phyloP scores from a whole-genome alignment of 2,329 filamentous ascomycete genomes.

The Samsoniella hepiali region DNA sequence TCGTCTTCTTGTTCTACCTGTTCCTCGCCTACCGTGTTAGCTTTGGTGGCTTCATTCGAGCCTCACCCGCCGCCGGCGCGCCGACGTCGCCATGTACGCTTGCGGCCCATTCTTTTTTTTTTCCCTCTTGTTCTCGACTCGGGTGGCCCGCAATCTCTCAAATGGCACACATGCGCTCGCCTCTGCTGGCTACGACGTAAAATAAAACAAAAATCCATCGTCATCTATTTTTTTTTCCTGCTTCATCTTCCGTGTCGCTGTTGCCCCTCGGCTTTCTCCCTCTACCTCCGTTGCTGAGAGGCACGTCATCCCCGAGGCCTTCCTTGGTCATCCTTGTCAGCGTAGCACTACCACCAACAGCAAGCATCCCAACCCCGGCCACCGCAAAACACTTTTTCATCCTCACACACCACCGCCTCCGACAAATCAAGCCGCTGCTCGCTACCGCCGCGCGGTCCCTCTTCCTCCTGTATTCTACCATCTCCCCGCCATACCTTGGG shows the following conservation, averaged over 20 bases:
- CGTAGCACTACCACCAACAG: neutral
- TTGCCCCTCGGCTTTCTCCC: no score
- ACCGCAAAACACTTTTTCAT: neutral
- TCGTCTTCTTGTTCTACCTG: no score
- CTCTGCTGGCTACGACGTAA: neutral
- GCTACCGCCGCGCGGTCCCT: neutral
- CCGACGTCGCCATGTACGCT: neutral
- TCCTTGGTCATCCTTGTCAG: slow-evolving; percentile 5
- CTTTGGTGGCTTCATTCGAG: neutral
- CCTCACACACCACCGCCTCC: neutral
- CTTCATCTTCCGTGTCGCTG: neutral
- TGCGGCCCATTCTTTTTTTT: slow-evolving; percentile 3
- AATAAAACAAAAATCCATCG: neutral
- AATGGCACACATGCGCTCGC: neutral
- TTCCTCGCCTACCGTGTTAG: neutral
- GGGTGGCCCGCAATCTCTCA: neutral
- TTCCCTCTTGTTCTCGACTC: neutral
- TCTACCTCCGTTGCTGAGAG: neutral
- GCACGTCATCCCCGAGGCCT: neutral
- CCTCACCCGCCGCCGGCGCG: neutral
- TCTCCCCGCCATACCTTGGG: neutral
- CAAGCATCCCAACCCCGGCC: neutral
- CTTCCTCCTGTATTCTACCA: neutral
- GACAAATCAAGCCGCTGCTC: neutral
- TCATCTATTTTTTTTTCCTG: neutral